Evolutionary conservation across 768 basidiomycete genomes (phyloP).

Genomic region (Cytidiella melzeri): DNA sequence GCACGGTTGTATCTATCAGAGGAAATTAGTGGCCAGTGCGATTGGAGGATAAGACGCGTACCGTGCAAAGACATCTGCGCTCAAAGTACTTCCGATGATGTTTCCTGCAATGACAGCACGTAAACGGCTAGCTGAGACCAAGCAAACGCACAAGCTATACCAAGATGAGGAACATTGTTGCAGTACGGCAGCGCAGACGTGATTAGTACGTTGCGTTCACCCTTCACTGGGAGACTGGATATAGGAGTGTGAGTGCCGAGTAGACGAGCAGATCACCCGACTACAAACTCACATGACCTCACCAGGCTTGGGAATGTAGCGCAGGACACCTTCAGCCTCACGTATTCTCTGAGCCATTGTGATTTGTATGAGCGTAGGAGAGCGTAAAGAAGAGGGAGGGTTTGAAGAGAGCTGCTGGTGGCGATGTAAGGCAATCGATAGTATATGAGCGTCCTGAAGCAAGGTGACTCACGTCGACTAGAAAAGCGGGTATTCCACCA

Average conservation of each 20-base stretch:
- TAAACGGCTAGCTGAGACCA: neutral
- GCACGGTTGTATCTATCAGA: slow-evolving; percentile 16
- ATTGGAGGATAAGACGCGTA: slow-evolving; percentile 33
- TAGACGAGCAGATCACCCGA: neutral
- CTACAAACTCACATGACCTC: slow-evolving; percentile 38
- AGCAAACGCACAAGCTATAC: slow-evolving; percentile 30
- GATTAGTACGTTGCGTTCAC: slow-evolving; percentile 83
- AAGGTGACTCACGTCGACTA: no score
- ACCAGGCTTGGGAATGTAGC: slow-evolving; percentile 36
- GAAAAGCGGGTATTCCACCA: no score
- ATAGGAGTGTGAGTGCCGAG: slow-evolving; percentile 4
- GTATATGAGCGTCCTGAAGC: no score
- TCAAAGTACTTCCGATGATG: slow-evolving; percentile 92
- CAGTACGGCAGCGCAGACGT: slow-evolving; percentile 96
- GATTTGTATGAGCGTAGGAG: no score
- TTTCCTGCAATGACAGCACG: slow-evolving; percentile 44
- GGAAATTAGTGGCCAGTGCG: neutral
- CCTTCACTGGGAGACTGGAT: slow-evolving; percentile 68
- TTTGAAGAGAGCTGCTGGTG: no score
- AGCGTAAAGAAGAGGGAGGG: no score
- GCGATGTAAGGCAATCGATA: no score
- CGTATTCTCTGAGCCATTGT: slow-evolving; percentile 36
- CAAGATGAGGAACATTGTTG: slow-evolving; percentile 96
- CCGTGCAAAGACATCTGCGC: slow-evolving; percentile 95
- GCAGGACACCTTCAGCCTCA: slow-evolving; percentile 36